Evolutionary conservation across 106 monocot species (phyloP).

Genomic region (Triglochin maritima): DNA sequence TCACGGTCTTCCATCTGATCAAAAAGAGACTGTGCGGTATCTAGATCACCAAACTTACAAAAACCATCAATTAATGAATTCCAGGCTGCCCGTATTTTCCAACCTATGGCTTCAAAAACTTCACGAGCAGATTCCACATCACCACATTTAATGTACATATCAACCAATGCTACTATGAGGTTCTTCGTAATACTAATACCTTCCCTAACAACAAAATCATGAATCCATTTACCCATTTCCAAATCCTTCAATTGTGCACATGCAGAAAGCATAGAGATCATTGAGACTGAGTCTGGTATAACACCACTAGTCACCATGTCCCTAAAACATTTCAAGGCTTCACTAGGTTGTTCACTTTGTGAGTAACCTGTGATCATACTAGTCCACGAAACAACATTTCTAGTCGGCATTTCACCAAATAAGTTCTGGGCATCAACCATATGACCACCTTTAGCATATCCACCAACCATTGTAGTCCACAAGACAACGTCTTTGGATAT

Average conservation of each 20-base stretch:
- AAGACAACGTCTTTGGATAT: conserved; percentile 24
- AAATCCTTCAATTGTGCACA: conserved; percentile 43
- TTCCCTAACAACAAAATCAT: conserved; percentile 14
- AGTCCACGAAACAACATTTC: conserved; percentile 66
- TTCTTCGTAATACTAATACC: conserved; percentile 24
- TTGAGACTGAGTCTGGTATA: conserved; percentile 34
- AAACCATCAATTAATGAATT: conserved; percentile 74
- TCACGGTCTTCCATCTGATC: conserved; percentile 38
- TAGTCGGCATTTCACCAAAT: conserved; percentile 53
- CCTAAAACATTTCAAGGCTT: conserved; percentile 34
- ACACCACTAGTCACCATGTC: conserved; percentile 36
- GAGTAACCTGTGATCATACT: conserved; percentile 48
- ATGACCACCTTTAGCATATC: conserved; percentile 28
- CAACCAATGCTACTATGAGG: conserved; percentile 40
- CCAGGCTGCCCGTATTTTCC: conserved; percentile 32
- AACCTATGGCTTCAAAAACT: conserved; percentile 30
- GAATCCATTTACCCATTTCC: conserved; percentile 36
- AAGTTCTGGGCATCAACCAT: conserved; percentile 33
- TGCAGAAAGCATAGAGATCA: conserved; percentile 39
- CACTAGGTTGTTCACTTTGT: conserved; percentile 13
- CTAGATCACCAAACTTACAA: conserved; percentile 52
- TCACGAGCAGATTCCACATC: conserved; percentile 32
- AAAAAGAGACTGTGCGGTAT: conserved; percentile 40
- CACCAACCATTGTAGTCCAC: conserved; percentile 54
- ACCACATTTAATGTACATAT: conserved; percentile 69